phyloP scores from a whole-genome alignment of 495 filamentous ascomycete species.

The Talaromyces thailandensis region DNA sequence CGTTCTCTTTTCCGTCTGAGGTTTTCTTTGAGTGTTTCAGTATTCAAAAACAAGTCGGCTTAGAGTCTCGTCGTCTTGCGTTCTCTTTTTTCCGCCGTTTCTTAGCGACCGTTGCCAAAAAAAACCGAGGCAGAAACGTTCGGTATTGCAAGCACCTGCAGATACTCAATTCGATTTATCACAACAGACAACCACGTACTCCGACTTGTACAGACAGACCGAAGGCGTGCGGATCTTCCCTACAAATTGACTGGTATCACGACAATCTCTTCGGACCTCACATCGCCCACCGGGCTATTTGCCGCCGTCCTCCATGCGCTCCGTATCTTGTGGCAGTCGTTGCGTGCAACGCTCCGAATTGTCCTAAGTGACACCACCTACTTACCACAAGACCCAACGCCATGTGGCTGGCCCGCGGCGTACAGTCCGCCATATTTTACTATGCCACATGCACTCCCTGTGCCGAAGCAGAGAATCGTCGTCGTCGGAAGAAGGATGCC shows the following conservation, averaged over 20 bases:
- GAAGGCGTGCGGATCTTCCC: not conserved
- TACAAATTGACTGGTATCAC: not conserved
- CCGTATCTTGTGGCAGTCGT: slow-evolving; percentile 2
- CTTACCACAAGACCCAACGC: not conserved
- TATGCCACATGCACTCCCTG: slow-evolving; percentile 78
- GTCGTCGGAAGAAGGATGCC: slow-evolving; percentile 58
- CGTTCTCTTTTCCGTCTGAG: not conserved
- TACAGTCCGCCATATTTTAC: slow-evolving; percentile 82
- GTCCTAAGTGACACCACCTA: slow-evolving; percentile 3
- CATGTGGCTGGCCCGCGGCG: slow-evolving; percentile 48
- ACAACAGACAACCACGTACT: not conserved
- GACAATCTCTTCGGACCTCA: not conserved
- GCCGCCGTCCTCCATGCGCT: slow-evolving; percentile 6
- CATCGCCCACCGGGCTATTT: not conserved
- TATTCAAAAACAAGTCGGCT: not conserved
- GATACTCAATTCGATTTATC: not conserved
- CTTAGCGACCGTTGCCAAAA: not conserved
- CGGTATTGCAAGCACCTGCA: not conserved
- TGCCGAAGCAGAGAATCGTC: slow-evolving; percentile 49
- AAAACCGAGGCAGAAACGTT: not conserved
- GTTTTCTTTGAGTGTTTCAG: not conserved
- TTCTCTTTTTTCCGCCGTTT: not conserved
- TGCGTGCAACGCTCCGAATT: slow-evolving; percentile 5
- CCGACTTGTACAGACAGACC: not conserved
- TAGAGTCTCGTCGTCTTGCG: not conserved